Conservation (phyloP, 2,329 filamentous ascomycete species). For the Fusarium sp. region DNA sequence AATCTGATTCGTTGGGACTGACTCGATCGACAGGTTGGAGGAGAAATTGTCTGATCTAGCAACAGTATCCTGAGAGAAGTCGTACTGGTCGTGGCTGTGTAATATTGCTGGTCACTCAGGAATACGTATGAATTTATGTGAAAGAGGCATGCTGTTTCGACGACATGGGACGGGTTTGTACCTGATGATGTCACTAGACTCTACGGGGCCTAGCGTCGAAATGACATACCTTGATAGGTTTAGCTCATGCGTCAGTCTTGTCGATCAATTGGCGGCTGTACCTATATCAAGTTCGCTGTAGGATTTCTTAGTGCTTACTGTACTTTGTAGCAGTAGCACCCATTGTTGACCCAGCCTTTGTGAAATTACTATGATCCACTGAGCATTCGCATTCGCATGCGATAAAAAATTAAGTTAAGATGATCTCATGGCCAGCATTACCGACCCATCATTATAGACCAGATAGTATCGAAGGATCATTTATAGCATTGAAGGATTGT, state of each 20-base stretch:
- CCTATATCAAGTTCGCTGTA: too few species aligned
- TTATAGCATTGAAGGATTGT: neutral
- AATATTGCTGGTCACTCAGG: neutral
- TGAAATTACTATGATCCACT: neutral
- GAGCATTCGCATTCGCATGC: neutral
- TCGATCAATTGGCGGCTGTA: neutral
- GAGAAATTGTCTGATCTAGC: rapidly evolving
- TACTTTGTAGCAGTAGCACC: neutral
- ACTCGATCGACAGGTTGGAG: neutral
- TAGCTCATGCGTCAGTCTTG: neutral
- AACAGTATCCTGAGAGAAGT: too few species aligned
- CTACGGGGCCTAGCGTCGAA: neutral
- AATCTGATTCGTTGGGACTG: neutral
- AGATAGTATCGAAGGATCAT: neutral
- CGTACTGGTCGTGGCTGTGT: neutral
- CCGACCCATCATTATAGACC: neutral
- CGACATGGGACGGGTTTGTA: neutral
- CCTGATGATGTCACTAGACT: neutral
- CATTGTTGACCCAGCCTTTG: neutral
- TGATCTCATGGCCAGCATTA: neutral
- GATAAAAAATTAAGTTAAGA: neutral
- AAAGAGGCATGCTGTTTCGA: constrained; percentile 9
- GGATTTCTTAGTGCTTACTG: neutral
- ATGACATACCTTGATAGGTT: neutral
- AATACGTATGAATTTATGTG: neutral